Base-by-base conservation (phyloP, 108 stramenopile species). In the Skeletonema costatum region DNA sequence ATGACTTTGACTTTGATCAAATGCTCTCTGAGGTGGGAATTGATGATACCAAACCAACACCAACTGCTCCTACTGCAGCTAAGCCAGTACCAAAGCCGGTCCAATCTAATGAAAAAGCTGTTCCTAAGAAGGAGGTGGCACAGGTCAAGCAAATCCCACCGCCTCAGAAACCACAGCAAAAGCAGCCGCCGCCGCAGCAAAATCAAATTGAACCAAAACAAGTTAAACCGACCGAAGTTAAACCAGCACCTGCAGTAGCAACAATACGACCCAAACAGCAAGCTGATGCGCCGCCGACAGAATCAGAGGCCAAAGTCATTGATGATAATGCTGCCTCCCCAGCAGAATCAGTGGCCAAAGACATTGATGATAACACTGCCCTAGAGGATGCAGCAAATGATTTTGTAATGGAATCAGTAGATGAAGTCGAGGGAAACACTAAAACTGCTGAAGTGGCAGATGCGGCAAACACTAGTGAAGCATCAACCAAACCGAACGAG, bases 1-100 rank as follows among this genome's bases (percentile, higher is more conserved):
- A 80, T 68, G 80, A 81, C 75, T 75, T 81, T 48, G 80, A 81
- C 74, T 81, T 81, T 67, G 80, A 81, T 56, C 59, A 66, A 66
- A 81, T 81, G 44, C 73, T 81, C 46, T 69, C 80, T 1, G 80
- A 70, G 39, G 80, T 56, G 7, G 80, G 25, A 29, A 56, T 56
- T 25, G 53, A 56, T 21, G 53, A 56, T 29, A 25, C 25, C 53
- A 56, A 56, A 56, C 1, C n/a, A 19, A 4, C 50, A 19, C 50
- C 53, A 25, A 25, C 25, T 29, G 53, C 25, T 25, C 2, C 70
- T 70, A 50, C 29, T 12, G 53, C 32, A 31, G 44, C 44, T 46
- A 46, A 16, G 44, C 16, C 44, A 56, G 53, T 9, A 5, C n/a
- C 53, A 21, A 56, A 6, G 25, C 16, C 25, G 25, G 25, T 10